Percentiles rank a stretch among this genome's conserved stretches.
Evolutionary conservation across 176 grass and related monocot species (phyloP).

Genomic region (Oropetium thomaeum): DNA sequence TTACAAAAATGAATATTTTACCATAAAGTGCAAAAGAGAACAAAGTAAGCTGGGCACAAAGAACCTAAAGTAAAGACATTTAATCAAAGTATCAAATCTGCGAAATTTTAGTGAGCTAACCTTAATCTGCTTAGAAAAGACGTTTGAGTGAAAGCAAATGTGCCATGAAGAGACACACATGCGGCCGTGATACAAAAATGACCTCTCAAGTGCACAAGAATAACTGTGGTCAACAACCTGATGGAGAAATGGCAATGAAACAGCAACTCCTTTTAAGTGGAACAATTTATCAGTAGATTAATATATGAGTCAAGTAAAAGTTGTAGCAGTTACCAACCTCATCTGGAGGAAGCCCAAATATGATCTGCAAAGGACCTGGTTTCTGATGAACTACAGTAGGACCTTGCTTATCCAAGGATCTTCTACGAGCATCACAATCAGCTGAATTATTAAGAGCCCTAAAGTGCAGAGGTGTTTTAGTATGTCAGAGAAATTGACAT

Average conservation of each 20-base stretch:
- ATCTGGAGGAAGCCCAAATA: conserved; percentile 79
- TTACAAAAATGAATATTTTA: conserved; percentile 28
- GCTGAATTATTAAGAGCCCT: conserved; percentile 65
- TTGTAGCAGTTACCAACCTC: conserved; percentile 49
- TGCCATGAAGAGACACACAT: conserved; percentile 99
- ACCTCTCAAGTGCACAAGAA: conserved; percentile 97
- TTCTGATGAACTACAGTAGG: conserved; percentile 98
- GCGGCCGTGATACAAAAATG: conserved; percentile 93
- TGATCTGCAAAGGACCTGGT: conserved; percentile 81
- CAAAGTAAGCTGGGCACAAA: conserved; percentile 18
- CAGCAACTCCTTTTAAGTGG: neutral
- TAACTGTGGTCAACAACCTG: conserved; percentile 86
- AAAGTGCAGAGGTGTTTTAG: conserved; percentile 2
- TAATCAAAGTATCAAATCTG: conserved; percentile 4
- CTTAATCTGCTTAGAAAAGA: conserved; percentile 98
- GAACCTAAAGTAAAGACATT: neutral
- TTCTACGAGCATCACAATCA: conserved; percentile 76
- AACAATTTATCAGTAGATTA: conserved; percentile 10
- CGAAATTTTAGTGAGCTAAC: conserved; percentile 38
- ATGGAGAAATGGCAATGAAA: conserved; percentile 11
- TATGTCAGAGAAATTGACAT: neutral
- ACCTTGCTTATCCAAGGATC: conserved; percentile 72
- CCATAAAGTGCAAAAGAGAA: neutral
- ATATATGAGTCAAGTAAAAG: conserved; percentile 4
- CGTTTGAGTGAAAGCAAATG: conserved; percentile 99